Evolutionary conservation across 768 basidiomycete species (phyloP), one percentile per base, ranked within the genome.

Genomic region (Mycena filopes): DNA sequence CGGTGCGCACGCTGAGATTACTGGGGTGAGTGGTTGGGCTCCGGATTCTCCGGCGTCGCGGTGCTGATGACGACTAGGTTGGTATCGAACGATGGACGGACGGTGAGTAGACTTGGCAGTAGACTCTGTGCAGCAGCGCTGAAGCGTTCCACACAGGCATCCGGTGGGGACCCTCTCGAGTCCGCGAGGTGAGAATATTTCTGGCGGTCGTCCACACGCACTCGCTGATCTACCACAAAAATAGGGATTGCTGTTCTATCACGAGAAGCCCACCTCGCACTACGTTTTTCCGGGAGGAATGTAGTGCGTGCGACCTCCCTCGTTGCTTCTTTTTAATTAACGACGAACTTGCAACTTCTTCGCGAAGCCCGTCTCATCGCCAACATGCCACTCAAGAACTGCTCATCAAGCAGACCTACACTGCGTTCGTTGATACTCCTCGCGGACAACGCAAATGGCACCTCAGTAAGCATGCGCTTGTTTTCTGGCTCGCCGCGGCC

Each of bases 31-130:
- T n/a, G n/a, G n/a, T 78, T 41, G 4, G 53, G 41, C 48, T 47
- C 15, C 23, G 26, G 21, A 13, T 23, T 28, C n/a, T 26, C 18
- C 53, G n/a, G n/a, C n/a, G n/a, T 21, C 25, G 42, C 33, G 38
- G 49, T 50, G 50, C 48, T 67, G 51, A 67, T 60, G 58, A 25
- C n/a, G 4, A 62, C 21, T 60, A 92, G 91, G 87, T 91, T 48
- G 91, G 91, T 53, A 92, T 93, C 40, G 91, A 92, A 77, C 82
- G 92, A 59, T 93, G 92, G 92, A 93, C 92, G 21, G 92, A 93
- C 71, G 91, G 89, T 77, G 69, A 72, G 80, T 63, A 48, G 18
- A 40, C n/a, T 23, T 51, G 15, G 29, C 51, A 57, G 42, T 50
- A 20, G 16, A n/a, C 38, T n/a, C 16, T 26, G 40, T 56, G 33